phyloP scores from a whole-genome alignment of 2,329 filamentous ascomycete genomes.

The Knufia fluminis region DNA sequence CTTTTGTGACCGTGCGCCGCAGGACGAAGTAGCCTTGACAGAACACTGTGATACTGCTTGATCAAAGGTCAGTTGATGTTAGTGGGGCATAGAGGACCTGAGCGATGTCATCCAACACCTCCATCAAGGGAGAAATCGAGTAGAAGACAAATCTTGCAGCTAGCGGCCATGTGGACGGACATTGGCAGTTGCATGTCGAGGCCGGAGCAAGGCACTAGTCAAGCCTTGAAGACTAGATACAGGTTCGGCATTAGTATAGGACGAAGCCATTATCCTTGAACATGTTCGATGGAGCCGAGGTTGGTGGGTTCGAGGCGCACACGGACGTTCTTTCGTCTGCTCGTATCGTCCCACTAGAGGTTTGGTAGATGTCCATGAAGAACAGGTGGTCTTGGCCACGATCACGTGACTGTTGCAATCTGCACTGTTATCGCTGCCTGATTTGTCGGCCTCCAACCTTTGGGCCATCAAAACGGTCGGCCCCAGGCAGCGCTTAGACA shows the following conservation, averaged over 20 bases:
- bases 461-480: neutral
- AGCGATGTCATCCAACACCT: slow-evolving; percentile 3
- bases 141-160: neutral
- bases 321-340: neutral
- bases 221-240: neutral
- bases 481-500: slow-evolving; percentile 4
- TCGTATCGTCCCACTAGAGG: neutral
- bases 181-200: neutral
- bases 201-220: neutral
- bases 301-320: neutral
- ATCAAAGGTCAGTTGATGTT: neutral
- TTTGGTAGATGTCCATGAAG: neutral
- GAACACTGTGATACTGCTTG: slow-evolving; percentile 6
- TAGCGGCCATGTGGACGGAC: slow-evolving; percentile 1
- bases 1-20: slow-evolving; percentile 12
- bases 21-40: neutral
- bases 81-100: neutral
- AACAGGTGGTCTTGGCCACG: neutral
- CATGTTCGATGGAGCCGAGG: neutral
- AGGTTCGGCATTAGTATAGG: neutral
- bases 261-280: neutral
- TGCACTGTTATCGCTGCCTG: neutral
- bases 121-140: neutral
- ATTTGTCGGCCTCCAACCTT: neutral
- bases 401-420: too few species aligned